These are phyloP conservation scores for Jaltomata sinuosa DNA, from an alignment of 257 asterid species.

Conservation along the genomic window DNA sequence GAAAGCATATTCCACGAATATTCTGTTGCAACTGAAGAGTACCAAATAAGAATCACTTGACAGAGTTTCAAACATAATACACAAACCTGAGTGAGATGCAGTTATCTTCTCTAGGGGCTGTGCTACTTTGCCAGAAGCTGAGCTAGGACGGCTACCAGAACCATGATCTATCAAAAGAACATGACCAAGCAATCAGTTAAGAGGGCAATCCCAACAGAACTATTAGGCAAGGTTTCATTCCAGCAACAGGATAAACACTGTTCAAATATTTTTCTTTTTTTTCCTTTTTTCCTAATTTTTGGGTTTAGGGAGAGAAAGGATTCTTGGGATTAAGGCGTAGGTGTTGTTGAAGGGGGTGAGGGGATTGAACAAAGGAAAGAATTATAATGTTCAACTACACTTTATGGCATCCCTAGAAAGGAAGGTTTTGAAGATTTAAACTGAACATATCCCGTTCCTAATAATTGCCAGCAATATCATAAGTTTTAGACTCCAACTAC, in stretches of 20 bases:
- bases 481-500: neutral
- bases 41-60: neutral
- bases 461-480: neutral
- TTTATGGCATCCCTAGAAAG: neutral
- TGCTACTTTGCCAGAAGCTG: conserved; percentile 51
- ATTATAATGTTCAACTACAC: neutral
- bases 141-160: conserved; percentile 49
- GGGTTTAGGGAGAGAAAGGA: neutral
- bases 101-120: conserved; percentile 30
- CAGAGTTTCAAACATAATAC: conserved; percentile 1
- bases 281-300: neutral
- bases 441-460: neutral
- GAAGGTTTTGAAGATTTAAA: neutral
- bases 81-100: conserved; percentile 50
- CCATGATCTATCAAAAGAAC: conserved; percentile 40
- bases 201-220: neutral
- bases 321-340: neutral
- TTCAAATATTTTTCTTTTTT: neutral
- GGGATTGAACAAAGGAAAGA: neutral
- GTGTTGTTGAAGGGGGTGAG: neutral
- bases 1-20: neutral
- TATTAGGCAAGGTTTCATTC: neutral
- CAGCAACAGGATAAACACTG: neutral
- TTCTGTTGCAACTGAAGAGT: neutral
- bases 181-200: neutral